These are phyloP conservation scores for Aureobasidium sp. DNA, from an alignment of 2,329 filamentous ascomycete genomes.

Conservation along the genomic window DNA sequence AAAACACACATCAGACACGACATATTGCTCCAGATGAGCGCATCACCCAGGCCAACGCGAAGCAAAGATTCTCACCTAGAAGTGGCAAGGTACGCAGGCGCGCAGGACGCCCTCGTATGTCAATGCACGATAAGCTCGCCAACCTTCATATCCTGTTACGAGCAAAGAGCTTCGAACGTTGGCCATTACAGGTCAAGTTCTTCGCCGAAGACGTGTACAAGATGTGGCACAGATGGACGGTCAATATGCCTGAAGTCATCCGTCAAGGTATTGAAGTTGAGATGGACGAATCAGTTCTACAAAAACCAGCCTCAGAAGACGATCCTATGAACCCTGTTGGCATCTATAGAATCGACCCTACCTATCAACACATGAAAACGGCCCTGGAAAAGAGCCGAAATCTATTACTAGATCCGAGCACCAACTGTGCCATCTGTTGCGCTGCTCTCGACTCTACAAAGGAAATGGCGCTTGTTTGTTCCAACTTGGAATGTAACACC, in stretches of 20 bases:
- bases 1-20: conserved; percentile 71
- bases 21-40: conserved; percentile 64
- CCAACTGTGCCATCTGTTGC: conserved; percentile 46
- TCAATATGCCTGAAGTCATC: conserved; percentile 42
- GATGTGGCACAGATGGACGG: conserved; percentile 59
- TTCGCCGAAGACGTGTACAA: conserved; percentile 63
- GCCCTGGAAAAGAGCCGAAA: conserved; percentile 47
- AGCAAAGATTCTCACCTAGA: conserved; percentile 29
- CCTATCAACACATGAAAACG: conserved; percentile 44
- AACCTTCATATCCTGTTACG: conserved; percentile 76
- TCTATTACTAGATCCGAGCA: conserved; percentile 33
- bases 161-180: conserved; percentile 70
- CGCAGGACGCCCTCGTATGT: conserved; percentile 52
- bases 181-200: conserved; percentile 78
- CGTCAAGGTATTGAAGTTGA: conserved; percentile 38
- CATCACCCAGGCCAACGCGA: conserved; percentile 43
- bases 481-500: conserved; percentile 40
- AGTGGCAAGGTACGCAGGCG: conserved; percentile 39
- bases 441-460: conserved; percentile 30
- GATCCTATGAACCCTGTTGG: conserved; percentile 19
- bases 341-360: conserved; percentile 44
- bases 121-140: conserved; percentile 61
- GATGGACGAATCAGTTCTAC: neutral
- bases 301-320: neutral
- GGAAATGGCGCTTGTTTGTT: conserved; percentile 47